phyloP scores from a whole-genome alignment of 2,329 filamentous ascomycete genomes.

The Ceratocystis cubensis region DNA sequence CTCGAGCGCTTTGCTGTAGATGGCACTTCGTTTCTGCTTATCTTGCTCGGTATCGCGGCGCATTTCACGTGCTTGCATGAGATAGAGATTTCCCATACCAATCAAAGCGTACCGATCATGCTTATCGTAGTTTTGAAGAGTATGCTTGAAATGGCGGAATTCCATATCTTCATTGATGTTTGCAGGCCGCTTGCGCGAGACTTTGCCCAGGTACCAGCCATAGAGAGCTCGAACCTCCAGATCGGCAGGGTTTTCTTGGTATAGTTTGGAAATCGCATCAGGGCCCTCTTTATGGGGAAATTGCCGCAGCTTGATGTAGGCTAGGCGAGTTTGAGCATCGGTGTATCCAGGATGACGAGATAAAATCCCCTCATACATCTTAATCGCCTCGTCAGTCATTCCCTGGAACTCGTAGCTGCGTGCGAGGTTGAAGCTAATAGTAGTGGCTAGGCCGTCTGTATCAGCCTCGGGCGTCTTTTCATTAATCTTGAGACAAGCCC shows the following conservation, averaged over 20 bases:
- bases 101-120: constrained; percentile 95
- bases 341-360: constrained; percentile 82
- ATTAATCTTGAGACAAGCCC: constrained; percentile 70
- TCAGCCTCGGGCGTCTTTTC: constrained; percentile 57
- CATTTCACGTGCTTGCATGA: constrained; percentile 86
- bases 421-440: constrained; percentile 92
- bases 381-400: constrained; percentile 67
- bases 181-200: constrained; percentile 64
- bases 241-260: constrained; percentile 70
- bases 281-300: constrained; percentile 76
- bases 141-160: constrained; percentile 91
- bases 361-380: constrained; percentile 76
- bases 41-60: constrained; percentile 78
- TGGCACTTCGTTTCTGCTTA: constrained; percentile 76
- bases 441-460: constrained; percentile 83
- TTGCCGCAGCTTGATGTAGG: constrained; percentile 76
- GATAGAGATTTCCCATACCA: constrained; percentile 89
- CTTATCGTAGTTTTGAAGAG: constrained; percentile 86
- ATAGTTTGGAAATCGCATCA: constrained; percentile 72
- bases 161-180: constrained; percentile 84
- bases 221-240: constrained; percentile 87
- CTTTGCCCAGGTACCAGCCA: constrained; percentile 85
- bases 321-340: constrained; percentile 75
- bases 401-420: constrained; percentile 82
- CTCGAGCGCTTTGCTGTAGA: constrained; percentile 84